phyloP scores from a whole-genome alignment of 495 filamentous ascomycete species.

The Penicillium argentinense region DNA sequence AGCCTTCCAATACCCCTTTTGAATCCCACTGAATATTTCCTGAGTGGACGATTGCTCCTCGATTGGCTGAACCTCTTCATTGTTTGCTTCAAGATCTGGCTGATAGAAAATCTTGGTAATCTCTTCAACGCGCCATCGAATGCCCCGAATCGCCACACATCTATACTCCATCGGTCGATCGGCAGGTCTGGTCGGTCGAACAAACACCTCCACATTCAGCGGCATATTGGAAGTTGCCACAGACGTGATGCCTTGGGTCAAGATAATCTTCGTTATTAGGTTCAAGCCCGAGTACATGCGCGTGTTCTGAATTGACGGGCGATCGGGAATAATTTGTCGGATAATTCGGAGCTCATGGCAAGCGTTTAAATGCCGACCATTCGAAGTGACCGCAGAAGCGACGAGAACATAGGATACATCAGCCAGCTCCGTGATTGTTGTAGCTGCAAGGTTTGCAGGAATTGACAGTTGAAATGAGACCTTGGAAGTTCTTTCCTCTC shows the following conservation, averaged over 20 bases:
- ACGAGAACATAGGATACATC: slow-evolving; percentile 4
- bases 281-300: not conserved
- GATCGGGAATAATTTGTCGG: slow-evolving; percentile 1
- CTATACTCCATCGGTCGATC: slow-evolving; percentile 2
- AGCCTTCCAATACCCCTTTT: slow-evolving; percentile 10
- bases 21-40: slow-evolving; percentile 5
- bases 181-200: slow-evolving; percentile 1
- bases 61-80: not conserved
- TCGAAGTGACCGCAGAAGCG: not conserved
- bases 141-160: slow-evolving; percentile 4
- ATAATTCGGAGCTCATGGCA: slow-evolving; percentile 1
- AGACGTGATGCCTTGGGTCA: slow-evolving; percentile 1
- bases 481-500: no score
- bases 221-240: not conserved
- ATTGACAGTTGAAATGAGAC: no score
- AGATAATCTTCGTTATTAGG: not conserved
- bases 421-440: no score
- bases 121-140: slow-evolving; percentile 12
- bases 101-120: not conserved
- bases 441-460: no score
- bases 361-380: not conserved
- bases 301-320: slow-evolving; percentile 3
- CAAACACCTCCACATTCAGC: not conserved
- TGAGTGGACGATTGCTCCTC: not conserved
- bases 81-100: slow-evolving; percentile 1